phyloP scores from a whole-genome alignment of 768 basidiomycete genomes.

The Leccinellum luteum region DNA sequence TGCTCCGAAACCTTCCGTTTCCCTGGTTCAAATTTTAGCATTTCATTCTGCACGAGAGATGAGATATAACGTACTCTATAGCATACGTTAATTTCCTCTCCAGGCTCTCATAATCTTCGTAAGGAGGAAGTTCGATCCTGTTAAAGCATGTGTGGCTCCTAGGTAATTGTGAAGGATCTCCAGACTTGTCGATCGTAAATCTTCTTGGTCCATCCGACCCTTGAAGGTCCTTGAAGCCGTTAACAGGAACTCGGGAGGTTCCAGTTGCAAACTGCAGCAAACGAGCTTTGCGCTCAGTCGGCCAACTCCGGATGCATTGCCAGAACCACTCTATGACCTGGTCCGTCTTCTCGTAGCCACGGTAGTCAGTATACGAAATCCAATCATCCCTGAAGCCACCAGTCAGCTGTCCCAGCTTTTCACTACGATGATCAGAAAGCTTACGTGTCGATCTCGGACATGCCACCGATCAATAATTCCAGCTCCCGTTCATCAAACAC shows the following conservation, averaged over 20 bases:
- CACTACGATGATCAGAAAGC: conserved; percentile 20
- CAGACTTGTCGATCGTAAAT: conserved; percentile 94
- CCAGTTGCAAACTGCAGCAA: conserved; percentile 87
- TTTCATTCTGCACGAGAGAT: not conserved
- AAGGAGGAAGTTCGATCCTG: conserved; percentile 82
- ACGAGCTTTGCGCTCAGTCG: conserved; percentile 83
- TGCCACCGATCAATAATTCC: conserved; percentile 87
- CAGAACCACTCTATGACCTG: conserved; percentile 96
- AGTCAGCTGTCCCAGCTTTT: not conserved
- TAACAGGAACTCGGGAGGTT: conserved; percentile 82
- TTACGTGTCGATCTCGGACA: conserved; percentile 88
- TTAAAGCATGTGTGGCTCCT: conserved; percentile 96
- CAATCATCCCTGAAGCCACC: conserved; percentile 66
- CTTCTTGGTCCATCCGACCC: conserved; percentile 89
- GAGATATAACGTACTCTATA: conserved; percentile 59
- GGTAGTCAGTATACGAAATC: conserved; percentile 93
- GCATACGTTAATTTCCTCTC: conserved; percentile 85
- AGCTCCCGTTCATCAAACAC: conserved; percentile 92
- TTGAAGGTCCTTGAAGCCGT: conserved; percentile 93
- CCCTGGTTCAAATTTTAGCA: conserved; percentile 40
- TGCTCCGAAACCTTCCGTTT: conserved; percentile 75
- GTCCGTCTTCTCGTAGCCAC: conserved; percentile 82
- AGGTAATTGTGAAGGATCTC: conserved; percentile 83
- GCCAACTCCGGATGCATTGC: conserved; percentile 89
- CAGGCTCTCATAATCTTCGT: conserved; percentile 82